Evolutionary conservation across 345 rosid genomes (phyloP).

Genomic region (Eucalyptus marginata): DNA sequence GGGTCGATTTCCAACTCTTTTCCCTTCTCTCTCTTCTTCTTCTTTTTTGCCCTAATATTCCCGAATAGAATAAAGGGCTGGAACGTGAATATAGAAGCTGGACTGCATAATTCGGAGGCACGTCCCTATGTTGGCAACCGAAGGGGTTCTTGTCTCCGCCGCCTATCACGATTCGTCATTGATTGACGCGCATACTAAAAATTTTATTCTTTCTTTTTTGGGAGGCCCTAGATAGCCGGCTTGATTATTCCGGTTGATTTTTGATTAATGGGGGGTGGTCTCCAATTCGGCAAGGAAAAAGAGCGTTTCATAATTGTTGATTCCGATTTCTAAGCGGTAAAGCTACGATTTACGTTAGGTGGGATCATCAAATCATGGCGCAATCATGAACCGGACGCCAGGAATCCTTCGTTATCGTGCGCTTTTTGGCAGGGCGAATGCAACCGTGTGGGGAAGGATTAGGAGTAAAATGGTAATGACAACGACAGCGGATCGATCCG

Average conservation of each 20-base stretch:
- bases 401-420: background rate
- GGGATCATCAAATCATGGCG: background rate
- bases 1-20: background rate
- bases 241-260: background rate
- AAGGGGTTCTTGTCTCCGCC: background rate
- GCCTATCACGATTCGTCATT: background rate
- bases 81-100: background rate
- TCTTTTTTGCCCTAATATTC: background rate
- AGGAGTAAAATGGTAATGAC: background rate
- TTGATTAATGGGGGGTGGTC: background rate
- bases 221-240: background rate
- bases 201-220: background rate
- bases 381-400: background rate
- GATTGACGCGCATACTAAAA: background rate
- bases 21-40: background rate
- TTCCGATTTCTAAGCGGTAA: background rate
- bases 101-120: background rate
- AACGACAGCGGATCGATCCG: background rate
- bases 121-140: background rate
- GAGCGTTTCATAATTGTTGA: background rate
- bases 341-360: background rate
- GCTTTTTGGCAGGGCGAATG: background rate
- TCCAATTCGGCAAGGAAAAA: too few species aligned
- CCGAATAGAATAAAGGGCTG: background rate
- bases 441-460: background rate